Evolutionary conservation across 352 stramenopile genomes (phyloP), one percentile per base, ranked within the genome.

Genomic region (Achlya hypogyna): DNA sequence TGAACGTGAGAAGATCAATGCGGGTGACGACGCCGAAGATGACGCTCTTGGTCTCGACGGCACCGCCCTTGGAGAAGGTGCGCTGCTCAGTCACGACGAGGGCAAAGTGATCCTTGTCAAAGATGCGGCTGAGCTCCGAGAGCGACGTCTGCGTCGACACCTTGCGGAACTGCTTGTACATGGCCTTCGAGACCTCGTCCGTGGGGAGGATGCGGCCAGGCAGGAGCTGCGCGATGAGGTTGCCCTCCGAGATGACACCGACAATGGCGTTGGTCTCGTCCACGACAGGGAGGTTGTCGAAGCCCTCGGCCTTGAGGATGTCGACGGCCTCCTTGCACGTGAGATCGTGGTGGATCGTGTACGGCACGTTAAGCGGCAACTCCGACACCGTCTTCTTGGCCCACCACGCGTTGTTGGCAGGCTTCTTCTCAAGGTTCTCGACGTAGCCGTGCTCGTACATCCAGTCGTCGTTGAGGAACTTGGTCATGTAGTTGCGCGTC

Each of bases 401-500:
- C 96, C 96, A 99, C 95, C 95, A 98, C 59, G 84, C 87, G n/a
- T 84, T 76, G 71, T 86, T 96, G 47, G 90, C 72, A 31, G 73
- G 74, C 73, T 78, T 88, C 73, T 89, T 87, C 59, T 75, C 78
- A 70, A 87, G 74, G 56, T 87, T 80, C 60, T 87, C 84, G 38
- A 94, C 84, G 72, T 89, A 94, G 40, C 78, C 79, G 72, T 92
- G 73, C 63, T 91, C 79, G 73, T 89, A 91, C 86, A 94, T 94
- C 95, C 96, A 98, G 75, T 98, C 88, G 76, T 99, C 93, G 56
- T 80, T 96, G 28, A 99, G 71, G 66, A 97, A 97, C 82, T 99
- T 99, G 74, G 89, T 98, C 94, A 98, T 98, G 89, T 99, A 99
- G 80, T 99, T 99, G 47, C 95, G 82, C 31, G 96, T 96, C 54